Percentiles rank a stretch among this genome's conserved stretches.
These are phyloP conservation scores for Acanthamoeba castellanii DNA, from an alignment of 208 protist species.

Conservation along the genomic window DNA sequence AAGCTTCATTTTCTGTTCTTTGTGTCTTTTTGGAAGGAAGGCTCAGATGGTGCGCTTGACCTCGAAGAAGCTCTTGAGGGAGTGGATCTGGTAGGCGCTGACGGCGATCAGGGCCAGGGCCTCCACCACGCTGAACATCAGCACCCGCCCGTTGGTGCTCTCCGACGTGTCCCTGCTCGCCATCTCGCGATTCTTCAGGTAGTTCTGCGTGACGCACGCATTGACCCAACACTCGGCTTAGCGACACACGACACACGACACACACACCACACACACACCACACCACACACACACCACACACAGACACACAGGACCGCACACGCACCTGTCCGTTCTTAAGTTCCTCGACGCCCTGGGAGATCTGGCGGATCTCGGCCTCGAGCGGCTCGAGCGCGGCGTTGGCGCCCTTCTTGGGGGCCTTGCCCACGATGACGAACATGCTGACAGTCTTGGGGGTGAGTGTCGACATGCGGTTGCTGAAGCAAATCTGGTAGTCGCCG, in stretches of 20 bases:
- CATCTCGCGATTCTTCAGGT: slow-evolving; percentile 79
- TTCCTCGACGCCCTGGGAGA: slow-evolving; percentile 25
- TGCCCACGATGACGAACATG: slow-evolving; percentile 72
- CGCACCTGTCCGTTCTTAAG: not conserved
- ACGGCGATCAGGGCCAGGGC: slow-evolving; percentile 78
- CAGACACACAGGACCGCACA: not conserved
- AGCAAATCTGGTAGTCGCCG: slow-evolving; percentile 79
- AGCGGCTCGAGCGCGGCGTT: slow-evolving; percentile 18
- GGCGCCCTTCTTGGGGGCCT: not conserved
- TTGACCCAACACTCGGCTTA: slow-evolving; percentile 1
- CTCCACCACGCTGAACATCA: slow-evolving; percentile 83
- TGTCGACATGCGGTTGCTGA: slow-evolving; percentile 84
- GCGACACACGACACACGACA: not conserved
- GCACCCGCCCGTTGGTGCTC: slow-evolving; percentile 80
- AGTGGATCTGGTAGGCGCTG: slow-evolving; percentile 79
- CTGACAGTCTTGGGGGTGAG: slow-evolving; percentile 80
- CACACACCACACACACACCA: not conserved
- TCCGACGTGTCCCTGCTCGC: slow-evolving; percentile 80
- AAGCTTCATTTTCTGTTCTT: no score
- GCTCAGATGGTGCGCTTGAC: slow-evolving; percentile 42
- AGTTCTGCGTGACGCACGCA: slow-evolving; percentile 75
- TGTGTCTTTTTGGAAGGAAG: no score
- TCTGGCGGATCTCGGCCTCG: slow-evolving; percentile 4
- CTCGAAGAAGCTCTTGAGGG: slow-evolving; percentile 69
- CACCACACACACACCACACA: not conserved